Evolutionary conservation across 2,329 filamentous ascomycete species (phyloP).

Genomic region (Penicillium psychrosexuale): DNA sequence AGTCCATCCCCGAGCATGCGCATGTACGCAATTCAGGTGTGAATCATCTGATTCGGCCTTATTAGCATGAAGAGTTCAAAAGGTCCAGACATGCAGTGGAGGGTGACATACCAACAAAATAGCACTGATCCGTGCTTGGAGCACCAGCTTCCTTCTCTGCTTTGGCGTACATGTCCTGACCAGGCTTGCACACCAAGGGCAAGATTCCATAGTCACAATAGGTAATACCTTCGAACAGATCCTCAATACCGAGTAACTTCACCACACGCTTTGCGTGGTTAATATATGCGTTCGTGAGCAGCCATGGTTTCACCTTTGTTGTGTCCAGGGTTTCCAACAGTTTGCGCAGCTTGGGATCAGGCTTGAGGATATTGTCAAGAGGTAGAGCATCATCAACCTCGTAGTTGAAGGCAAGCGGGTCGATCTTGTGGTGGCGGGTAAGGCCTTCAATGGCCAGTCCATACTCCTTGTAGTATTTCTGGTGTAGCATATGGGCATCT

Average conservation of each 20-base stretch:
- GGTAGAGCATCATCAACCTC: conserved; percentile 94
- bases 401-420: conserved; percentile 88
- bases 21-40: conserved; percentile 72
- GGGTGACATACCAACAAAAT: conserved; percentile 76
- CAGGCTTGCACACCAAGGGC: conserved; percentile 82
- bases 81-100: background rate
- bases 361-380: conserved; percentile 77
- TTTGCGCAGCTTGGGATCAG: conserved; percentile 68
- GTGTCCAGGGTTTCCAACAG: conserved; percentile 80
- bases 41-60: conserved; percentile 66
- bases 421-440: conserved; percentile 89
- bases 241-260: conserved; percentile 73
- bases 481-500: conserved; percentile 82
- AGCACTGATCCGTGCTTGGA: conserved; percentile 68
- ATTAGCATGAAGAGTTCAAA: conserved; percentile 14
- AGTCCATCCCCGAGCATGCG: conserved; percentile 79
- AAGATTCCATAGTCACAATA: conserved; percentile 81
- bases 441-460: conserved; percentile 96
- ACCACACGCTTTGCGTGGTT: conserved; percentile 83
- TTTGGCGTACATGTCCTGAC: conserved; percentile 77
- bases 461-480: conserved; percentile 92
- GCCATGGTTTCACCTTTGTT: conserved; percentile 81
- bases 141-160: conserved; percentile 82
- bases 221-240: conserved; percentile 90
- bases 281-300: conserved; percentile 94